Evolutionary conservation across 2,329 filamentous ascomycete genomes (phyloP).

Genomic region (Penicillium sp.): DNA sequence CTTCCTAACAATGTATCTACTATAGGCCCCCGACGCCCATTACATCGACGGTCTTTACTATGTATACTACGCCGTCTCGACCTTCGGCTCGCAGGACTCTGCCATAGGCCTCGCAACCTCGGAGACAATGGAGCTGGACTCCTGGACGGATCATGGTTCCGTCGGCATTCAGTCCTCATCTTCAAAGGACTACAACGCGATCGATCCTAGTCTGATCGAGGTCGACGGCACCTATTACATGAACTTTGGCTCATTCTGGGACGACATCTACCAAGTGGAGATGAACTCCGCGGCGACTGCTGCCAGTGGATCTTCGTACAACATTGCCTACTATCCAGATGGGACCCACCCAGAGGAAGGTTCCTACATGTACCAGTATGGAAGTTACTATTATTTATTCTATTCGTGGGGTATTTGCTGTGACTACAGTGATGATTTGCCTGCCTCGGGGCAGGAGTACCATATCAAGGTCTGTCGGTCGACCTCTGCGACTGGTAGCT

Average conservation of each 20-base stretch:
- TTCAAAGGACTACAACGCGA: constrained; percentile 57
- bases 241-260: constrained; percentile 71
- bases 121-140: constrained; percentile 38
- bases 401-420: constrained; percentile 65
- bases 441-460: constrained; percentile 63
- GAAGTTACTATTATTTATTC: constrained; percentile 65
- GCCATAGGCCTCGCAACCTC: constrained; percentile 62
- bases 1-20: background rate
- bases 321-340: constrained; percentile 56
- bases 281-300: constrained; percentile 43
- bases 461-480: constrained; percentile 67
- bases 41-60: constrained; percentile 62
- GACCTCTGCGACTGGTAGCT: constrained; percentile 52
- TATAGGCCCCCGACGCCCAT: constrained; percentile 63
- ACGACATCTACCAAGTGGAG: constrained; percentile 61
- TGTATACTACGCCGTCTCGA: constrained; percentile 66
- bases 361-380: constrained; percentile 56
- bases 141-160: constrained; percentile 37
- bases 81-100: constrained; percentile 61
- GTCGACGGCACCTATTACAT: constrained; percentile 48
- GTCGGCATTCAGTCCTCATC: constrained; percentile 38
- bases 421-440: constrained; percentile 52
- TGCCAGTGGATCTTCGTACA: constrained; percentile 38
- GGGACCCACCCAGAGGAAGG: constrained; percentile 59
- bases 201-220: constrained; percentile 59